A percentile compares a stretch with the other conserved stretches of the same genome.
Evolutionary conservation across 768 basidiomycete genomes (phyloP).

Genomic region (Tephrocybe sp.): DNA sequence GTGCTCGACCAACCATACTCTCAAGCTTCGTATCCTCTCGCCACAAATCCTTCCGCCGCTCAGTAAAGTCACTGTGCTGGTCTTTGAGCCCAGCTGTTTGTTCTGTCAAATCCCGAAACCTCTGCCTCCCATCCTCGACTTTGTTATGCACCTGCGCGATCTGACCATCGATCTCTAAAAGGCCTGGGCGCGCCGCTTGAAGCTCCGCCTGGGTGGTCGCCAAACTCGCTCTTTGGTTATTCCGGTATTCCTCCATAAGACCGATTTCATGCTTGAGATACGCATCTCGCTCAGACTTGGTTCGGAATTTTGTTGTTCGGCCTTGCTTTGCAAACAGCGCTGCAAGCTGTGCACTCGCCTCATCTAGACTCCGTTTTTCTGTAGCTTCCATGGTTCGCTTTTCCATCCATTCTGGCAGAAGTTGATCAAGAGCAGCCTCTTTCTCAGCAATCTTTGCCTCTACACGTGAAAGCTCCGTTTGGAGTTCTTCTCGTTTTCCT

Average conservation of each 20-base stretch:
- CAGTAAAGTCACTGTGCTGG: constrained; percentile 63
- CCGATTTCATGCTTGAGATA: constrained; percentile 80
- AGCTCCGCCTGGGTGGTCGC: constrained; percentile 52
- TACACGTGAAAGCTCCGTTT: constrained; percentile 61
- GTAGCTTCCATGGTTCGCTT: constrained; percentile 46
- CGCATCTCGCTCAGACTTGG: constrained; percentile 78
- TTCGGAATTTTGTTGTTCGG: constrained; percentile 79
- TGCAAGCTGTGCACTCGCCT: constrained; percentile 64
- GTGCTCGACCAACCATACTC: constrained; percentile 70
- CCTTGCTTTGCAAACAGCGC: constrained; percentile 90
- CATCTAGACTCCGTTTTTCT: constrained; percentile 70
- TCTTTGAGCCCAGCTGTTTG: constrained; percentile 62
- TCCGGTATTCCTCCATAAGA: constrained; percentile 60
- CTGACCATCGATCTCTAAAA: constrained; percentile 57
- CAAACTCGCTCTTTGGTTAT: constrained; percentile 54
- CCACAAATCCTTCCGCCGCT: constrained; percentile 91
- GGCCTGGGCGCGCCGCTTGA: constrained; percentile 40
- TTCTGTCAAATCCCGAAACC: constrained; percentile 57
- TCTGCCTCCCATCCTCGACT: constrained; percentile 62
- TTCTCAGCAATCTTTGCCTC: constrained; percentile 60
- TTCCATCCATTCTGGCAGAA: constrained; percentile 71
- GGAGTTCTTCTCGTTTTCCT: constrained; percentile 59
- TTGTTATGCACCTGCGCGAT: constrained; percentile 54
- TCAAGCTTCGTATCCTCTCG: constrained; percentile 89
- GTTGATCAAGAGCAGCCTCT: constrained; percentile 55